A percentile compares a stretch with the other conserved stretches of the same genome.
These are phyloP conservation scores for Cutaneotrichosporon cyanovorans DNA, from an alignment of 1,284 basidiomycete species.

Conservation along the genomic window DNA sequence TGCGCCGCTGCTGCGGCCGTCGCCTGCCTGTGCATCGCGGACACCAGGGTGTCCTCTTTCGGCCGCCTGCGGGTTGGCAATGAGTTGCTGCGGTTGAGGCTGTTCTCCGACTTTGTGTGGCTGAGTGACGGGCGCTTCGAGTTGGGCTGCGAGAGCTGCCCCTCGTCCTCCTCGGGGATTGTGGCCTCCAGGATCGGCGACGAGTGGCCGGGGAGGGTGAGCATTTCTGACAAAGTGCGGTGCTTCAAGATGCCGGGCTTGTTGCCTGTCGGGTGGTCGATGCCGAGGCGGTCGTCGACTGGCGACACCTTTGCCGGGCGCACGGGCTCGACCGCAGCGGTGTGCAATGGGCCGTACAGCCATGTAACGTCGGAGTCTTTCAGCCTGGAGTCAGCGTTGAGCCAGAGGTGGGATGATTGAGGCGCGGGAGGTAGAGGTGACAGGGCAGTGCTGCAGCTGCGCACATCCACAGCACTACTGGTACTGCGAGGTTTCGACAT, in stretches of 20 bases:
- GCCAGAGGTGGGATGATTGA: constrained; percentile 6
- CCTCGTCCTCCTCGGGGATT: background rate
- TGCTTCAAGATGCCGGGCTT: constrained; percentile 92
- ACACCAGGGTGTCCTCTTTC: background rate
- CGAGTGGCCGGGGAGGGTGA: constrained; percentile 51
- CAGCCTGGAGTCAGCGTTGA: constrained; percentile 57
- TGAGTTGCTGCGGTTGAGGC: constrained; percentile 50
- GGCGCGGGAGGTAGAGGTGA: constrained; percentile 5
- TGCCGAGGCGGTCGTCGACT: constrained; percentile 51
- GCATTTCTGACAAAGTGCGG: constrained; percentile 83
- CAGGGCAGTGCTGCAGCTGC: no score
- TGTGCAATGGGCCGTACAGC: constrained; percentile 95
- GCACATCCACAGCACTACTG: no score
- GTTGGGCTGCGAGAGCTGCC: constrained; percentile 4
- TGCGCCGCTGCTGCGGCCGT: no score
- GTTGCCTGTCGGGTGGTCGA: constrained; percentile 47
- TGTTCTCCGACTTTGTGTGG: constrained; percentile 77
- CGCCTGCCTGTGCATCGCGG: background rate
- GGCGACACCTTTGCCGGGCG: constrained; percentile 51
- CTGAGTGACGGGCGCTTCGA: constrained; percentile 35
- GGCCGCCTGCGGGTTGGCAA: constrained; percentile 17
- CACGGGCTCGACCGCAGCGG: constrained; percentile 62
- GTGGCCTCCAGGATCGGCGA: constrained; percentile 51
- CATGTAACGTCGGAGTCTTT: constrained; percentile 99
- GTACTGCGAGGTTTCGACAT: no score